These are phyloP conservation scores for Neonectria faginata DNA, from an alignment of 2,329 filamentous ascomycete genomes.

Conservation along the genomic window DNA sequence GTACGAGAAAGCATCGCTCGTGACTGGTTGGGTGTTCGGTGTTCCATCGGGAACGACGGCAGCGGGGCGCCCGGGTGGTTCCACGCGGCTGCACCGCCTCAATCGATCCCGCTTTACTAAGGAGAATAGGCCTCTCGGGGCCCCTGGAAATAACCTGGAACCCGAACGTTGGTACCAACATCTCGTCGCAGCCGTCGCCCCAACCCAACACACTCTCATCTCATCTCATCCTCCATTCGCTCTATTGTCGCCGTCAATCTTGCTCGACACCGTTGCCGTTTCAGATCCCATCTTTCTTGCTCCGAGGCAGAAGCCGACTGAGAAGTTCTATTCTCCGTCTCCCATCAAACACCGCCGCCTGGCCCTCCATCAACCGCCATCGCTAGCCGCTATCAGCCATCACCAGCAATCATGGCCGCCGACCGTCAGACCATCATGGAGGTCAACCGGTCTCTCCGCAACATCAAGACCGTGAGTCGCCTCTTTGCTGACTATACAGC, in stretches of 20 bases:
- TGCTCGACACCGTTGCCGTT: slow-evolving; percentile 14
- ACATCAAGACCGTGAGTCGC: slow-evolving; percentile 79
- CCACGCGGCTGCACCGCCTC: slow-evolving; percentile 42
- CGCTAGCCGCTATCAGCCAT: slow-evolving; percentile 1
- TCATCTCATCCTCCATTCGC: slow-evolving; percentile 4
- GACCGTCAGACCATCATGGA: slow-evolving; percentile 71
- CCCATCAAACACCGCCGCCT: neutral
- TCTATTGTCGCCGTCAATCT: neutral
- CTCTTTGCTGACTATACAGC: neutral
- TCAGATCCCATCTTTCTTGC: slow-evolving; percentile 13
- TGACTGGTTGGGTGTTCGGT: slow-evolving; percentile 22
- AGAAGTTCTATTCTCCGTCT: neutral
- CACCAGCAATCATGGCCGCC: slow-evolving; percentile 54
- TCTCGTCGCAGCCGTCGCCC: neutral
- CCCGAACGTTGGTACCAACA: neutral
- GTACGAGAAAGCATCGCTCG: neutral
- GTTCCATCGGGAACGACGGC: slow-evolving; percentile 25
- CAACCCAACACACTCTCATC: neutral
- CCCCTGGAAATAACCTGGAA: neutral
- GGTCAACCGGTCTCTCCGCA: slow-evolving; percentile 87
- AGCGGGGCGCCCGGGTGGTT: slow-evolving; percentile 11
- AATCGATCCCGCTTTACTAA: slow-evolving; percentile 28
- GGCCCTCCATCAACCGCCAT: neutral
- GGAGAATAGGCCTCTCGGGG: slow-evolving; percentile 3
- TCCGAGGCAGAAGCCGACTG: neutral